Evolutionary conservation across 331 rosid genomes (phyloP).

Genomic region (Quercus lobata): DNA sequence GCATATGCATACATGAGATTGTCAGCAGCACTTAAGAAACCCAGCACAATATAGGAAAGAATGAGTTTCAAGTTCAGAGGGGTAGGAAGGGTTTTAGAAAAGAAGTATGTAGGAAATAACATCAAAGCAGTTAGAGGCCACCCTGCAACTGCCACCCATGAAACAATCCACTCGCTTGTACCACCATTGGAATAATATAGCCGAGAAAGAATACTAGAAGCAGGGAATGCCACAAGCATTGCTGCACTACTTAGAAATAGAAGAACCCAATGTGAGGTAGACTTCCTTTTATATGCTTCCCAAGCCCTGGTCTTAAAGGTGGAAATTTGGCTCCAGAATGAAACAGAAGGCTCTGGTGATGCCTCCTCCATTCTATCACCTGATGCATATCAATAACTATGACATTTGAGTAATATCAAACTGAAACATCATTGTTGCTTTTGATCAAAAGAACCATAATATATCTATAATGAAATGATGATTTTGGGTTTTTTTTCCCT

Average conservation of each 20-base stretch:
- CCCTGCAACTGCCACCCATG: conserved; percentile 92
- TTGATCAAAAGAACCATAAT: neutral
- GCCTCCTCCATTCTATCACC: conserved; percentile 32
- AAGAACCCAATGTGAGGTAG: conserved; percentile 75
- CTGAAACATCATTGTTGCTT: neutral
- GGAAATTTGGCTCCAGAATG: conserved; percentile 27
- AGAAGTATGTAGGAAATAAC: conserved; percentile 56
- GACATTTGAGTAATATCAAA: neutral
- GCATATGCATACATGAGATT: conserved; percentile 96
- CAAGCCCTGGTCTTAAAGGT: conserved; percentile 9
- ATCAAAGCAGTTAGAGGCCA: conserved; percentile 78
- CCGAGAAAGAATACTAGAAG: conserved; percentile 87
- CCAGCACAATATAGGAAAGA: conserved; percentile 53
- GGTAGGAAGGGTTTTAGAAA: conserved; percentile 50
- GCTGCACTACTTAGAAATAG: conserved; percentile 60
- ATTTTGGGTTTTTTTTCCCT: too few species aligned
- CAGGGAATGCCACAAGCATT: conserved; percentile 91
- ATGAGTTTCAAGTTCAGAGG: conserved; percentile 45
- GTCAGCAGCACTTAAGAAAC: conserved; percentile 83
- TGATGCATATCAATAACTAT: neutral
- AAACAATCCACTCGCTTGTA: conserved; percentile 88
- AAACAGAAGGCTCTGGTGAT: conserved; percentile 15
- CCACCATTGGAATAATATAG: conserved; percentile 77
- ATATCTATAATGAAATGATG: neutral
- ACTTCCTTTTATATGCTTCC: conserved; percentile 44